phyloP scores from a whole-genome alignment of 208 protist genomes.

The Crithidia sp. region DNA sequence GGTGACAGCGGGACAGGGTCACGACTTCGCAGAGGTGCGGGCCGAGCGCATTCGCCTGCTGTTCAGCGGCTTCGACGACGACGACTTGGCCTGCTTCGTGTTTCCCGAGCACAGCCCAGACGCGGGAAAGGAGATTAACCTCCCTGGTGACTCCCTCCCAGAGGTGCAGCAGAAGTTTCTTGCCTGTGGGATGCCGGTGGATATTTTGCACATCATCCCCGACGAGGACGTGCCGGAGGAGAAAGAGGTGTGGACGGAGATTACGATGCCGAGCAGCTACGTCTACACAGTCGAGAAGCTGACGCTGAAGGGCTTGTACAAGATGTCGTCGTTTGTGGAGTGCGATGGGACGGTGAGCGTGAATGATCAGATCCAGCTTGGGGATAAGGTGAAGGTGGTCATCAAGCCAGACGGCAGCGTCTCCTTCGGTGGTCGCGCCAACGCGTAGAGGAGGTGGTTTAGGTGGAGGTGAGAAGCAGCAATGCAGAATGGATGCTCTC shows the following conservation, averaged over 20 bases:
- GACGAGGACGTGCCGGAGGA: slow-evolving; percentile 65
- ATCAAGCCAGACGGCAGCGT: slow-evolving; percentile 88
- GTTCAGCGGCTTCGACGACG: slow-evolving; percentile 92
- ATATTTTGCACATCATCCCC: slow-evolving; percentile 83
- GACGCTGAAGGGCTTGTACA: slow-evolving; percentile 84
- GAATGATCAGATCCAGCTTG: slow-evolving; percentile 86
- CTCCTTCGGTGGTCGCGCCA: slow-evolving; percentile 79
- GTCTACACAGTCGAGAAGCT: slow-evolving; percentile 89
- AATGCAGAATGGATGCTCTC: neutral
- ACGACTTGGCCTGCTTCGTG: slow-evolving; percentile 90
- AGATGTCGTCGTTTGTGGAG: slow-evolving; percentile 86
- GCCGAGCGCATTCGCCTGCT: slow-evolving; percentile 81
- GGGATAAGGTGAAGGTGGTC: slow-evolving; percentile 86
- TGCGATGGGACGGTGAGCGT: slow-evolving; percentile 88
- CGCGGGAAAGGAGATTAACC: slow-evolving; percentile 81
- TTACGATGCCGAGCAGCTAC: slow-evolving; percentile 88
- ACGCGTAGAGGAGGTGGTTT: slow-evolving; percentile 17
- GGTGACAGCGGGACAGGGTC: slow-evolving; percentile 82
- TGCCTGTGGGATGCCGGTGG: slow-evolving; percentile 83
- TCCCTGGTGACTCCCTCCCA: slow-evolving; percentile 72
- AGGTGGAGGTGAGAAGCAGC: neutral
- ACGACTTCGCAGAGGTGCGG: slow-evolving; percentile 85
- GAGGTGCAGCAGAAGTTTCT: slow-evolving; percentile 88
- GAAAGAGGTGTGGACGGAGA: slow-evolving; percentile 83
- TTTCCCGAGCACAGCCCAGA: slow-evolving; percentile 84